Base-by-base conservation (phyloP, 371 early-diverging fungal genomes). In the Rhizopus microsporus region DNA sequence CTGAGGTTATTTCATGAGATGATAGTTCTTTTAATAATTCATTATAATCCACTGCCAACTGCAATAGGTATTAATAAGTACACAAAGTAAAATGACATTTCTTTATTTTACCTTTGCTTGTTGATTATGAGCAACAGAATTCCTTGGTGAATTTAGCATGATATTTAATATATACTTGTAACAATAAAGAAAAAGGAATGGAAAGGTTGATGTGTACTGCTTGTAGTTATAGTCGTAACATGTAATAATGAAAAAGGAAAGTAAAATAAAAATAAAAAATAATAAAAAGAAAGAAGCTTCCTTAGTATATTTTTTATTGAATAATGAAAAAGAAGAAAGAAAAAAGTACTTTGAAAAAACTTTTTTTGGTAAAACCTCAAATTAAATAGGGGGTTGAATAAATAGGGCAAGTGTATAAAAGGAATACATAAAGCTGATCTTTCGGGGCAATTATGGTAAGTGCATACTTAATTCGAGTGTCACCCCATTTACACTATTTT, bases 1-100 rank as follows among this genome's bases (percentile, higher is more conserved):
- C 75, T 12, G 58, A 63, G 53, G 67, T 69, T 56, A 75, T 67
- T 46, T 72, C 67, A 39, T 56, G 63, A 32, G 77, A 69, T 46
- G 75, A 72, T 37, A 77, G 63, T 54, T 73, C 73, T 62, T 72
- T 72, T 58, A 73, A 64, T 50, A 77, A 63, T 49, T 77, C 77
- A 60, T 77, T 71, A 62, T 55, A 67, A 23, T 63, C 64, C n/a
- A 59, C 16, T 32, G 59, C 63, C 35, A 62, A 51, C 63, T 62
- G 23, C 23, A 23, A 53, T 43, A 10, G 30, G 34, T 32, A 4
- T 39, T 17, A 43, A 16, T 32, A 13, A 55, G 23, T 49, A 51
- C 16, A n/a, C n/a, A n/a, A n/a, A 48, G 13, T 42, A 51, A 31
- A 29, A 13, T 10, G 8, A 37, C 37, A 48, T 43, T 35, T 50